Evolutionary conservation across 2,329 filamentous ascomycete genomes (phyloP).

Genomic region (Sarocladium strictum): DNA sequence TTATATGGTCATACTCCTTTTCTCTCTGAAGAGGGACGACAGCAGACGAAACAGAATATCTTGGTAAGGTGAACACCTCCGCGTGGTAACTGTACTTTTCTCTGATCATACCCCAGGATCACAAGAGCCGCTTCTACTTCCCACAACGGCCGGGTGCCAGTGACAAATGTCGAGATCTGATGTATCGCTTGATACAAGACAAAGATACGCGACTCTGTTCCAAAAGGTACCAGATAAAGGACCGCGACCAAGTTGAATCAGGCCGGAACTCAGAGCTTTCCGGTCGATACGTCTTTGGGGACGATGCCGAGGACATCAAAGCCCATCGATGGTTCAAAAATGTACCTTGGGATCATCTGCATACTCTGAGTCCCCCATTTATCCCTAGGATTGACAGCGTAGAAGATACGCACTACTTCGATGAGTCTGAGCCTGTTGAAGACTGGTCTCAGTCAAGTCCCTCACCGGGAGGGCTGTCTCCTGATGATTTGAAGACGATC

Average conservation of each 20-base stretch:
- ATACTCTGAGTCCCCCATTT: conserved; percentile 68
- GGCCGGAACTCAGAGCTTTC: conserved; percentile 18
- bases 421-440: conserved; percentile 69
- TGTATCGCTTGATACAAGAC: conserved; percentile 65
- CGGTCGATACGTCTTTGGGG: conserved; percentile 65
- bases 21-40: conserved; percentile 67
- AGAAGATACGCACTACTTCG: conserved; percentile 85
- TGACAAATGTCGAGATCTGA: conserved; percentile 68
- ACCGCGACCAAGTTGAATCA: conserved; percentile 30
- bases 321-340: conserved; percentile 78
- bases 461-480: conserved; percentile 22
- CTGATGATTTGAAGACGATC: conserved; percentile 23
- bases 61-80: conserved; percentile 43
- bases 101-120: conserved; percentile 57
- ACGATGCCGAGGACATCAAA: conserved; percentile 88
- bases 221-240: conserved; percentile 64
- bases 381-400: conserved; percentile 63
- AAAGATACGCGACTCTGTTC: conserved; percentile 73
- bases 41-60: conserved; percentile 82
- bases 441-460: conserved; percentile 50
- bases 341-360: conserved; percentile 71
- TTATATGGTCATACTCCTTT: conserved; percentile 91
- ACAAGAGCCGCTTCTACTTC: conserved; percentile 65
- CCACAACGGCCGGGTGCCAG: conserved; percentile 62
- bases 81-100: no score